Base-by-base conservation (phyloP, 1,284 basidiomycete species). In the Ganoderma sinense region DNA sequence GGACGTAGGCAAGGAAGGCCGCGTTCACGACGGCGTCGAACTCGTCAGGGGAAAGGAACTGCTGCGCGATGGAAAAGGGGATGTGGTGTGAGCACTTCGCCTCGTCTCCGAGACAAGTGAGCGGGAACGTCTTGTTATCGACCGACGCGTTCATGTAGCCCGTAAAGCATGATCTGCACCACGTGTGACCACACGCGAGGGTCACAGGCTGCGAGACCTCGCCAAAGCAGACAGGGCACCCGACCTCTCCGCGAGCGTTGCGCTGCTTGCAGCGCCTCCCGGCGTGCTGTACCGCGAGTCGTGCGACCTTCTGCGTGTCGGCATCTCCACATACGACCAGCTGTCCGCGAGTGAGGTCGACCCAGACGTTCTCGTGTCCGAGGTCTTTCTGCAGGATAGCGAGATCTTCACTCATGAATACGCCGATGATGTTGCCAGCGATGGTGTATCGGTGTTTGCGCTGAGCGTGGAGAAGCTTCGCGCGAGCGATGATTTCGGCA, bases 151-250 rank as follows among this genome's bases (percentile, higher is more conserved):
- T 75, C 20, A 94, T 80, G 76, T 91, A 94, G 40, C 83, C 79
- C 6, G 77, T 75, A 16, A 94, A 77, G 76, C 92, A 94, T 1
- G 81, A 69, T 60, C 85, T 85, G 77, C 92, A 94, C 84, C 87
- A 92, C 1, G 76, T 75, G 76, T 94, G 92, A 1, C 89, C 88
- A 72, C 92, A 94, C 13, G 76, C 77, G 1, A 94, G 82, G 4
- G 80, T 81, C 5, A 89, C 78, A 0, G 90, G 89, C 0, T 82
- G 77, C 0, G 85, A 80, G 0, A 85, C 84, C 53, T 87, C 82
- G 59, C 84, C 84, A 69, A 92, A 86, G 75, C 91, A 92, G 31
- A 91, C 86, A 0, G 90, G 90, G 71, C 91, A 92, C 33, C 78
- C 75, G n/a, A 78, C 74, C 23, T 73, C 63, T 40, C 66, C 70